These are phyloP conservation scores for Phytophthora vignae DNA, from an alignment of 352 stramenopile species.

Conservation along the genomic window DNA sequence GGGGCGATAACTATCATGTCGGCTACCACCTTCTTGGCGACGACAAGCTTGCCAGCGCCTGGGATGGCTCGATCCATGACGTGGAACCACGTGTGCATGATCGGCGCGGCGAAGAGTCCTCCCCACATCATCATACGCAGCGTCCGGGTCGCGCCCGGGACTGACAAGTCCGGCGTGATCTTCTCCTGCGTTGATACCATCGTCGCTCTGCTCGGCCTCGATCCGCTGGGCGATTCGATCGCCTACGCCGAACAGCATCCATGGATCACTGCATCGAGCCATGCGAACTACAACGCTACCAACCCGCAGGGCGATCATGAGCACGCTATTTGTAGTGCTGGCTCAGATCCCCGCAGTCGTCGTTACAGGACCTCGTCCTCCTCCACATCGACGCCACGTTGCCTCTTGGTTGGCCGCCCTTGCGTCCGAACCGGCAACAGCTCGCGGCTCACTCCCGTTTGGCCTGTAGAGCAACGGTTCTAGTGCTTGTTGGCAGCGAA, in stretches of 20 bases:
- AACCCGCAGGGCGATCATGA: no score
- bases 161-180: constrained; percentile 15
- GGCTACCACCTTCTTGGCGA: constrained; percentile 52
- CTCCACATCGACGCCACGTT: neutral
- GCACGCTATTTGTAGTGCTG: neutral
- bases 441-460: constrained; percentile 5
- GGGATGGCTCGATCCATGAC: constrained; percentile 70
- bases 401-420: constrained; percentile 1
- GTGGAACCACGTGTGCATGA: constrained; percentile 92
- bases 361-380: neutral
- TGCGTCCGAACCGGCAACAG: neutral
- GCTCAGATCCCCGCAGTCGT: neutral
- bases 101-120: constrained; percentile 83
- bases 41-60: constrained; percentile 28
- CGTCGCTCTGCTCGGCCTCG: constrained; percentile 6
- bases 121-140: constrained; percentile 89
- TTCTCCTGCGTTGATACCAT: neutral
- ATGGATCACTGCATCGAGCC: no score
- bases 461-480: neutral
- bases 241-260: constrained; percentile 48
- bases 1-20: constrained; percentile 61
- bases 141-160: constrained; percentile 48
- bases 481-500: neutral
- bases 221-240: constrained; percentile 55
- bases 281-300: neutral